Conservation (phyloP, 2,329 filamentous ascomycete genomes). For the Aureobasidium leucospermi region DNA sequence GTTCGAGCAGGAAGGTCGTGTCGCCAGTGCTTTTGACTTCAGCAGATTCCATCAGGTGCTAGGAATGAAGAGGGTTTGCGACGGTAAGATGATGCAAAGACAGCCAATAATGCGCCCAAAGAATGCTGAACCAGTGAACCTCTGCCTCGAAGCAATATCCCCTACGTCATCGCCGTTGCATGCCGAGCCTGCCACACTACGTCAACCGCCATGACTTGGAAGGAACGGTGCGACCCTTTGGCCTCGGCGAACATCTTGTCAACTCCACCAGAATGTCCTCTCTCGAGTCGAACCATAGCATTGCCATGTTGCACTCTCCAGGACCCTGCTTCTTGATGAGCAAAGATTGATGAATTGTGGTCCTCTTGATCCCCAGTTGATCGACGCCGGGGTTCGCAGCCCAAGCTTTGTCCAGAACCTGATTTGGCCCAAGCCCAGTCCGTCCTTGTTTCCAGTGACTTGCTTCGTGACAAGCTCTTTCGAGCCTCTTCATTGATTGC, state of each 20-base stretch:
- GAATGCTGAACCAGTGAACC: neutral
- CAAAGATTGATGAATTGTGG: neutral
- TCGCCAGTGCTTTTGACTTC: slow-evolving; percentile 11
- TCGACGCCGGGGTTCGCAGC: neutral
- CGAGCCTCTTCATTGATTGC: neutral
- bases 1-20: slow-evolving; percentile 12
- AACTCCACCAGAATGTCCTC: neutral
- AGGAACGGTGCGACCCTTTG: neutral
- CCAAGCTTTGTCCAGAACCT: slow-evolving; percentile 3
- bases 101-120: slow-evolving; percentile 1
- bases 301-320: neutral
- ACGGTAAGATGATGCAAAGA: neutral
- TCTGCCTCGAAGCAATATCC: neutral
- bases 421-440: neutral
- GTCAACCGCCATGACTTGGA: neutral
- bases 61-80: slow-evolving; percentile 1
- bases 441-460: neutral
- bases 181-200: neutral
- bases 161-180: neutral
- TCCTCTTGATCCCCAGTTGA: neutral
- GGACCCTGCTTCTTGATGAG: neutral
- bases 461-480: no score
- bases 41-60: neutral
- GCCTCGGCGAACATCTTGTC: neutral
- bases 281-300: neutral